Evolutionary conservation across 495 filamentous ascomycete genomes (phyloP), one percentile per base, ranked within the genome.

Genomic region (Penicillium simplicissimum): DNA sequence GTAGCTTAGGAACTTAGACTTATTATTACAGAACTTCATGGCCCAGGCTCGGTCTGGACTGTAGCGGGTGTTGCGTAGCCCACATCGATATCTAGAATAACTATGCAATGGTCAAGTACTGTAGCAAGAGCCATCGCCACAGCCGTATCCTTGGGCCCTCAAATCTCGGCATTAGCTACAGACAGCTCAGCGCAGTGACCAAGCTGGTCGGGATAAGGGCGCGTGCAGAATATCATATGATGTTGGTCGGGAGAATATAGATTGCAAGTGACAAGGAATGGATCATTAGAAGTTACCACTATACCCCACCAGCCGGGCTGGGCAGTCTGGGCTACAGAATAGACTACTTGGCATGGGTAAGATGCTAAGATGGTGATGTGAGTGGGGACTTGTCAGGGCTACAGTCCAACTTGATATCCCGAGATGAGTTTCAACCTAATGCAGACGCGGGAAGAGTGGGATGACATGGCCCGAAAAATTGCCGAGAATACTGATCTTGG

Each of bases 91-190:
- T 31, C 28, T 31, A 4, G 28, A 31, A 5, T 4, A 6, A 3
- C 6, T 6, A 5, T 31, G 28, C 28, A 4, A 31, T 31, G 28
- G 28, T 31, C 28, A 5, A 31, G 6, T 31, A 31, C 28, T 31
- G 11, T 15, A 40, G 1, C 14, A n/a, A 40, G 14, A 6, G n/a
- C 37, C 15, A 4, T 40, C 15, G 14, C 37, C 5, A 15, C 13
- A 40, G 14, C 37, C 14, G 40, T 8, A 47, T 47, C 11, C 9
- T 7, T 14, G 3, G 23, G 10, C 10, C 5, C 7, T 4, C 4
- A 1, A 28, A 14, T 49, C 45, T 49, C 45, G 45, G 45, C 45
- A 31, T 49, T n/a, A 49, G 45, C 45, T 49, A 23, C 45, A n/a
- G 45, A 31, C 8, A 49, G 10, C 7, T 23, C 19, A 31, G 21